Evolutionary conservation across 345 rosid species (phyloP).

Genomic region (Brassica rapa): DNA sequence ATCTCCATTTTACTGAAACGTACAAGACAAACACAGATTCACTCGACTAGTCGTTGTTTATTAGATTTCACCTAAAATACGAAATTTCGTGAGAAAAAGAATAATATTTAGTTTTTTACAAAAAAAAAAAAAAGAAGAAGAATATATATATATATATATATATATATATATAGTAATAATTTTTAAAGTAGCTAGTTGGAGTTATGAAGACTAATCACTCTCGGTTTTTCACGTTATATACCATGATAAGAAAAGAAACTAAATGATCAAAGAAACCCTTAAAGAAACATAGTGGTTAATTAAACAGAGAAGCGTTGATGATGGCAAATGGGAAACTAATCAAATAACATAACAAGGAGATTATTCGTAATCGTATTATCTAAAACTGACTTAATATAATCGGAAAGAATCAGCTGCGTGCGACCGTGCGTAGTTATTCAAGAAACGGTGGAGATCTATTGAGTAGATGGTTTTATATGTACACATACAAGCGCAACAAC

Average conservation of each 20-base stretch:
- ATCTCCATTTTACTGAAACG: slow-evolving; percentile 36
- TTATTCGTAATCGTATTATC: slow-evolving; percentile 1
- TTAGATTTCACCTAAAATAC: slow-evolving; percentile 14
- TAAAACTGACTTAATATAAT: slow-evolving; percentile 12
- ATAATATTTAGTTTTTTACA: neutral
- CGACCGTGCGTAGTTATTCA: slow-evolving; percentile 9
- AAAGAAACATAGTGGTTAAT: slow-evolving; percentile 19
- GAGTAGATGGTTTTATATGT: neutral
- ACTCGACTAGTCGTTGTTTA: slow-evolving; percentile 21
- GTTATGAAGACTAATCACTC: slow-evolving; percentile 34
- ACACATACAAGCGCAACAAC: slow-evolving; percentile 9
- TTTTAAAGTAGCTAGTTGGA: neutral
- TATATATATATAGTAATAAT: neutral
- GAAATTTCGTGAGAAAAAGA: neutral
- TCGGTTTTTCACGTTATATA: slow-evolving; percentile 23
- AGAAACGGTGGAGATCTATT: slow-evolving; percentile 33
- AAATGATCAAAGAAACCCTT: neutral
- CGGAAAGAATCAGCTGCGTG: neutral
- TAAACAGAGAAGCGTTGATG: slow-evolving; percentile 13
- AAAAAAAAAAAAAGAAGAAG: neutral
- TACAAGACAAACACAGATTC: slow-evolving; percentile 3
- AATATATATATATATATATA: neutral
- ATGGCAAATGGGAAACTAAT: neutral
- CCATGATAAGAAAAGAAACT: neutral
- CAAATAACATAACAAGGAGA: neutral